Evolutionary conservation across 768 basidiomycete genomes (phyloP), one percentile per base, ranked within the genome.

Genomic region (Mrakia blollopis): DNA sequence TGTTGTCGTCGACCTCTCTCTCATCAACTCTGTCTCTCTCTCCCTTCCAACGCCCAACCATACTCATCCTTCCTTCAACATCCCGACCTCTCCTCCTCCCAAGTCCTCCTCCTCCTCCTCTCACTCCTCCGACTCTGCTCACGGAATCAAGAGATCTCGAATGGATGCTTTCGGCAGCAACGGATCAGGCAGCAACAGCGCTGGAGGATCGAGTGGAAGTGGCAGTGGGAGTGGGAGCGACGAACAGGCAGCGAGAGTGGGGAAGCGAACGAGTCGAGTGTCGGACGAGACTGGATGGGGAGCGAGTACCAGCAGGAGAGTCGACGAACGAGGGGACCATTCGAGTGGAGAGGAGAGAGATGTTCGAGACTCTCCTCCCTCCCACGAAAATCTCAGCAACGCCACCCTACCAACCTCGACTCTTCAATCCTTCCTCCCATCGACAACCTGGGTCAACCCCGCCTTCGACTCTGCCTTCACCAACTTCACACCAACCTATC

Each of bases 1-100:
- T 80, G 86, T 96, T 75, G 89, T 96, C 81, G 83, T 95, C 79
- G 94, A 96, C 84, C 84, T 96, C 68, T 88, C 87, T 80, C 88
- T 87, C 80, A 84, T 97, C 70, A 85, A 86, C 72, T 89, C 90
- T 52, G 85, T 91, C 54, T 87, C 89, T 44, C 89, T 93, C 73
- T 91, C 91, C 81, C 80, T 86, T 68, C 28, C 63, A 73, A 54
- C 39, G 9, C 35, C 71, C 21, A 79, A 76, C 68, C 14, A 54
- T 35, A 69, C 75, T 23, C 67, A 30, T 60, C 47, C 75, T 13
- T 52, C 69, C 18, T 47, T 70, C 65, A 69, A 54, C 35, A 69
- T 76, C 35, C 41, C 69, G 7, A 47, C 65, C 75, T 81, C 82
- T 83, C 73, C 83, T 76, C 50, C 82, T 77, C 30, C 30, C 79